Evolutionary conservation across 495 filamentous ascomycete genomes (phyloP).

Genomic region (Xylaria castorea): DNA sequence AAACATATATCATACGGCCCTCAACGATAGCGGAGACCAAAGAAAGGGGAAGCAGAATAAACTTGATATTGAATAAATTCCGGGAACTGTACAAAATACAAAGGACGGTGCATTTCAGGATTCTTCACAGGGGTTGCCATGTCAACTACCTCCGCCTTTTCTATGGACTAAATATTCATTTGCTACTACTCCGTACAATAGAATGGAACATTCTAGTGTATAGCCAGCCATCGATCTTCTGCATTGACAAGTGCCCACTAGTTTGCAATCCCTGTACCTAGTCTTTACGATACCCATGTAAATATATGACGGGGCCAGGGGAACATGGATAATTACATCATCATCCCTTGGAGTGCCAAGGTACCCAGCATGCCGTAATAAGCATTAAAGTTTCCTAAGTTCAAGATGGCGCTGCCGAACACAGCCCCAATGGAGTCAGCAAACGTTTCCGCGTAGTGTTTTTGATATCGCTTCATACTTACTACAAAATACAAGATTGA

Average conservation of each 20-base stretch:
- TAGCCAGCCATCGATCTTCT: neutral
- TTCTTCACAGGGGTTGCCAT: too few species aligned
- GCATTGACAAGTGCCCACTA: neutral
- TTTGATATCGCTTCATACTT: neutral
- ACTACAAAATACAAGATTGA: neutral
- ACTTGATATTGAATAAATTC: neutral
- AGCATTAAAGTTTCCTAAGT: neutral
- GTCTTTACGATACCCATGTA: neutral
- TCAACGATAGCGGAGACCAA: too few species aligned
- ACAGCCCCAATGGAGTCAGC: conserved; percentile 3
- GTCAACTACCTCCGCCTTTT: too few species aligned
- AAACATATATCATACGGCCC: too few species aligned
- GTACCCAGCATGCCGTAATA: neutral
- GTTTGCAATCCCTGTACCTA: neutral
- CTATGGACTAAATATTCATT: too few species aligned
- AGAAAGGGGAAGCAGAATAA: neutral
- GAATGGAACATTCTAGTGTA: neutral
- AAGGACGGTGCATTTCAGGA: too few species aligned
- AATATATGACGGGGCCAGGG: neutral
- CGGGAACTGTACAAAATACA: too few species aligned
- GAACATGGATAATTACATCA: neutral
- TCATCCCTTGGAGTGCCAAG: neutral
- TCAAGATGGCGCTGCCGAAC: neutral
- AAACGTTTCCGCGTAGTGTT: neutral
- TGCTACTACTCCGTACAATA: too few species aligned